Base-by-base conservation (phyloP, 495 filamentous ascomycete species). In the Penicillium atrosanguineum region DNA sequence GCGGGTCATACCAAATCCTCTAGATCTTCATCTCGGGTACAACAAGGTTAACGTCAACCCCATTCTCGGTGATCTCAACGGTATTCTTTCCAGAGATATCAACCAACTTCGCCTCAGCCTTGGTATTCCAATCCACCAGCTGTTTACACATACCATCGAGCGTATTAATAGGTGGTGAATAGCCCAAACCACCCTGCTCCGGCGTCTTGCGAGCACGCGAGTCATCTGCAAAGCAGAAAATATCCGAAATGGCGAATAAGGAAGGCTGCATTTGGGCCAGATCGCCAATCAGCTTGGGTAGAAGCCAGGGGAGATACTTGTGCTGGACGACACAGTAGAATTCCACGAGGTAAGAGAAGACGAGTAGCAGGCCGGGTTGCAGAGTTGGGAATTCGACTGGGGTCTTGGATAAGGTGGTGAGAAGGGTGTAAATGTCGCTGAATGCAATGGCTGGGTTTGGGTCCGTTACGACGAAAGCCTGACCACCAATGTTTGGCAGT, bases 61-160 rank as follows among this genome's bases (percentile, higher is more conserved):
- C 61, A 19, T 61, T 42, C 38, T 55, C 46, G n/a, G 40, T 48
- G 31, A 61, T 55, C 43, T 36, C 21, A 26, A 63, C 44, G 36
- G 53, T 37, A 55, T 48, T 9, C 9, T 44, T 29, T 26, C 49
- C 23, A 36, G 51, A 50, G 20, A 47, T 59, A 39, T 39, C 21
- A n/a, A 48, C 47, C 8, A 40, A 46, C 26, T 65, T 59, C 20
- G 23, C 26, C 38, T 55, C 56, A 18, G 60, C 64, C 46, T 54
- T 48, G 1, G 48, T 50, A 62, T 82, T 81, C 78, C 80, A 83
- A 45, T 81, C 75, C 4, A 79, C 56, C 14, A 85, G 48, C 53
- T 84, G 69, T 56, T 75, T 72, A 44, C 68, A 69, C 76, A 84
- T 77, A 4, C 80, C 81, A 6, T 83, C 74, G 8, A 83, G 53